These are phyloP conservation scores for Fusarium graminum DNA, from an alignment of 2,329 filamentous ascomycete genomes.

Conservation along the genomic window DNA sequence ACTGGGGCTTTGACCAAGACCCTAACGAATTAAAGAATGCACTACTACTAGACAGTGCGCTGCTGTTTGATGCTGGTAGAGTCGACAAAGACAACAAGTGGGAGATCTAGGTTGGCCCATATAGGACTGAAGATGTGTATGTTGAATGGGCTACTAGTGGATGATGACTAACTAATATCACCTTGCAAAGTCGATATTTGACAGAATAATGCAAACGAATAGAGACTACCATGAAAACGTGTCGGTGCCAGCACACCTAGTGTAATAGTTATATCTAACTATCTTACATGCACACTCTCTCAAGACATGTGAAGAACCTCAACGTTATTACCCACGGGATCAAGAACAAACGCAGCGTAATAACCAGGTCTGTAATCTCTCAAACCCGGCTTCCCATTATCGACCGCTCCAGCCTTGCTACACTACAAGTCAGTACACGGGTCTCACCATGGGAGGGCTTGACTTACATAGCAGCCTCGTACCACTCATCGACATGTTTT, in stretches of 20 bases:
- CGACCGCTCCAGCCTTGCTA: constrained; percentile 59
- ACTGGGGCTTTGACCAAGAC: no score
- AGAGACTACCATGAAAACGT: background rate
- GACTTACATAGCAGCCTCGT: constrained; percentile 47
- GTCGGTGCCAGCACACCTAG: no score
- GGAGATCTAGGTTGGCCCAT: no score
- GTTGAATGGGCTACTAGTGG: no score
- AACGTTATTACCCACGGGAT: constrained; percentile 66
- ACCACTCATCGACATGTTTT: constrained; percentile 45
- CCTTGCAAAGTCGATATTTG: no score
- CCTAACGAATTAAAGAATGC: no score
- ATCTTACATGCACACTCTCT: background rate
- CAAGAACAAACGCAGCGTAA: constrained; percentile 64
- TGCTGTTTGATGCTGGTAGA: no score
- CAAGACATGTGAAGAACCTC: constrained; percentile 56
- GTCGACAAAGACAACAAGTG: no score
- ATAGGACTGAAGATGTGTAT: no score
- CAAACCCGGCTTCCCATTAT: constrained; percentile 64
- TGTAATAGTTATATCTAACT: background rate
- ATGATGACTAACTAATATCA: no score
- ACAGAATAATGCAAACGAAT: background rate
- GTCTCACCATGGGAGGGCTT: accelerated
- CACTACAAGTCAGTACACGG: background rate
- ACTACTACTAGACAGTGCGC: no score
- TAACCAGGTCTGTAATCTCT: constrained; percentile 61